Evolutionary conservation across 768 basidiomycete genomes (phyloP), one percentile per base, ranked within the genome.

Genomic region (Trametes cinnabarina): DNA sequence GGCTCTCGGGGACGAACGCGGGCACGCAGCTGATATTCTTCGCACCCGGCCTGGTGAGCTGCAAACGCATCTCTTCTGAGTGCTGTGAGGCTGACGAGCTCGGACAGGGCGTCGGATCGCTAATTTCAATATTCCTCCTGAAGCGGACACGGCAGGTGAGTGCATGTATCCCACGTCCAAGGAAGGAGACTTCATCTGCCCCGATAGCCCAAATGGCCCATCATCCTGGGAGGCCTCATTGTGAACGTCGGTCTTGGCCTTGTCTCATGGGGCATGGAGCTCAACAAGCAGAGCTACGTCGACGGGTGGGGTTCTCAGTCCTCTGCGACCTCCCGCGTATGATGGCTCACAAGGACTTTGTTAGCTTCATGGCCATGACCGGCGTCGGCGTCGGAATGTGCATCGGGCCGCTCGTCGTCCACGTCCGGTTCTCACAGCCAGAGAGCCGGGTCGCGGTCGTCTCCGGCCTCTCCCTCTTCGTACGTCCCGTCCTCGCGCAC

Each of bases 21-120:
- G 82, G 80, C 32, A 68, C 75, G 25, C 80, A 82, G 63, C 59
- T 82, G n/a, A 64, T 82, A n/a, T 82, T 76, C 64, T 80, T 82
- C 54, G 72, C 79, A 1, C 81, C 82, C 11, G 80, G 81, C 40
- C 61, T 78, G 63, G 79, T 79, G 49, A 58, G 76, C 59, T 22
- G n/a, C 23, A 5, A 8, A 12, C 12, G 2, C 5, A 23, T 22
- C 19, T n/a, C 22, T 12, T 3, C 7, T 6, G 42, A 8, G 4
- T 43, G 3, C n/a, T n/a, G 19, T 12, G 2, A 22, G 12, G 11
- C 42, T 43, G 8, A 23, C 6, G 19, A 11, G 7, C 7, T 22
- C 11, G 42, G n/a, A 17, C 53, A 78, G 77, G 80, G 80, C 19
- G 66, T 28, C 3, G 80, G 80, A 2, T 61, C 71, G 6, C 35